Evolutionary conservation across 1,139 yeast species (phyloP), one percentile per base, ranked within the genome.

Genomic region (Taphrina betulina): DNA sequence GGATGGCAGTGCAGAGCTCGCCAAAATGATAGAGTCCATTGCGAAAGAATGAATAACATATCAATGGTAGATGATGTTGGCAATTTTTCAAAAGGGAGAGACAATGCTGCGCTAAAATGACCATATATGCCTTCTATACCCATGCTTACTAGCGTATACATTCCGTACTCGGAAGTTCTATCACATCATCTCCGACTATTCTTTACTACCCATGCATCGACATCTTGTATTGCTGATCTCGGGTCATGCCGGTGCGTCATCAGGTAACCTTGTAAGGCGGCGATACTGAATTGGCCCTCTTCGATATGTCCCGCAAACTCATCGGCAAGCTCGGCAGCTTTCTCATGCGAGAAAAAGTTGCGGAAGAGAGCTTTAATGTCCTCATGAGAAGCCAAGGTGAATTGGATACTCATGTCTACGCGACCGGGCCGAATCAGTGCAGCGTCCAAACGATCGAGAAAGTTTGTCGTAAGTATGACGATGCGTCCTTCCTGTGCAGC

Each of bases 391-490:
- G 97, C 97, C 70, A 92, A 86, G 62, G 86, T 92, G 42, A 92
- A 80, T 65, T 83, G 73, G 17, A 82, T 83, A 16, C 41, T 45
- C 29, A 35, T 33, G 40, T 92, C 99, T 28, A 92, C 85, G 68
- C 99, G 78, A 2, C 99, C 99, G 0, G 99, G 99, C 62, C 99
- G 78, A 62, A 85, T 72, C 57, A 85, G 72, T 1, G 78, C 78
- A 8, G 77, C 89, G 66, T 92, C 99, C 43, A 92, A 75, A 60
- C 80, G 80, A 63, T 94, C 97, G 0, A 96, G 96, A 66, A 92
- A 98, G 69, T 92, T 92, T 19, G 98, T 90, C 14, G 99, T 94
- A 97, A 92, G 92, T 69, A 92, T 92, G 0, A 96, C 92, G 37
- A 92, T 78, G 48, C 96, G 85, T 67, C 92, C 98, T 66, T 92